Base-by-base conservation (phyloP, 768 basidiomycete genomes). In the Lactarius tabidus region DNA sequence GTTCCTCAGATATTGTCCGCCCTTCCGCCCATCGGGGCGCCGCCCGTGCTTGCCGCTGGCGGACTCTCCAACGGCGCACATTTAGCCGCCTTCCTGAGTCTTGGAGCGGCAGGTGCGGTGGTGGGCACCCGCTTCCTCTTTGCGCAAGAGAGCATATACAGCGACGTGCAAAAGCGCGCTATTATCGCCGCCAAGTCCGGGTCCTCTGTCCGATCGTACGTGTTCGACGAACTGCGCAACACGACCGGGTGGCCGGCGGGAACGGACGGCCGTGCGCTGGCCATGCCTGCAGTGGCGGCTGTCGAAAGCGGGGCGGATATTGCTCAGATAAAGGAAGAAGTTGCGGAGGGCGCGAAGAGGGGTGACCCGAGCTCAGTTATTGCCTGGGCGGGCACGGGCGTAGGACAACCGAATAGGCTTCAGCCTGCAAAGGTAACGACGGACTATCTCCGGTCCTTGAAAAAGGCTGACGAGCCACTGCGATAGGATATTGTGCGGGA, bases 71-170 rank as follows among this genome's bases (percentile, higher is more conserved):
- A 79, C 31, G 89, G 91, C 20, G 72, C 78, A 0, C 88, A 92
- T 62, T 72, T 91, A 55, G 87, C 89, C 38, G 78, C 86, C 5
- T 72, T 87, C 52, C 81, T 95, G 61, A 74, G 82, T 6, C 79
- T 89, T 38, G 91, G 91, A 17, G 88, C 85, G 2, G 77, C 85
- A 28, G 92, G 88, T 3, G 86, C 76, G 12, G 87, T 87, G 35
- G 71, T 87, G 26, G 92, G 92, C 59, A 93, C 92, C 0, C 87
- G 90, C 8, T 90, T 93, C 71, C 75, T 90, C 56, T 77, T 88
- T 65, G 83, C 89, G 1, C 79, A 81, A 4, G 90, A 92, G 76
- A 81, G 86, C 67, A 74, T 69, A 38, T 79, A 77, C 70, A 61
- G 76, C 6, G 62, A 64, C 6, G 65, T 60, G 10, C 73, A 76